Base-by-base conservation (phyloP, 179 eudicot genomes). In the Nepenthes alata region DNA sequence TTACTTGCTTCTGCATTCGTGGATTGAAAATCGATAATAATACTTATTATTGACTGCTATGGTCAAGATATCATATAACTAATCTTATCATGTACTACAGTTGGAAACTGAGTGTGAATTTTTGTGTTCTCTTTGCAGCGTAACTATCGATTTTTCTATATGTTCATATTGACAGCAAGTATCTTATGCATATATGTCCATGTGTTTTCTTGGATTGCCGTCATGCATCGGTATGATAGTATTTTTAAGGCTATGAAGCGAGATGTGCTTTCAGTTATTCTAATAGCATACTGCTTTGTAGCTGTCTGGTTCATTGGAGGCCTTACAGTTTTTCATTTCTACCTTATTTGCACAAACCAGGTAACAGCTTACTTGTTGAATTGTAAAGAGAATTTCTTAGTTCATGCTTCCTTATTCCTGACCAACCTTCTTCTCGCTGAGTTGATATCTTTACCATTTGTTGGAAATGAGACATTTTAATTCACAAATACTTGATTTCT, bases 301-400 rank as follows among this genome's bases (percentile, higher is more conserved):
- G 70, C 78, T 50, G 72, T 86, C 52, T 86, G 94, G 94, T 86
- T 86, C 58, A 87, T 86, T 6, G 94, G 94, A 35, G 94, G 94
- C 59, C 72, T 86, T 35, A 74, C 81, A 14, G 73, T 72, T 36
- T 91, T 86, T 62, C 94, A 86, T 70, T 73, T 76, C 75, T 86
- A 86, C 72, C 82, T 86, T 52, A 83, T 77, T 11, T 73, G 76
- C 75, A 81, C 82, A 63, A 83, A 86, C 61, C 89, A 86, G 95
- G 95, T 86, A 58, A 69, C 14, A 16, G 14, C 13, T 35, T 41
- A 41, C 45, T 41, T 41, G 5, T 41, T 41, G 45, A 41, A 41
- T 0, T 41, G 45, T 41, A 7, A 41, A 41, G 5, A 41, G 8
- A 41, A 7, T 41, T 41, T 4, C 45, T 4, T 4, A 41, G 8